Evolutionary conservation across 176 grass and related monocot genomes (phyloP).

Genomic region (Musa itinerans): DNA sequence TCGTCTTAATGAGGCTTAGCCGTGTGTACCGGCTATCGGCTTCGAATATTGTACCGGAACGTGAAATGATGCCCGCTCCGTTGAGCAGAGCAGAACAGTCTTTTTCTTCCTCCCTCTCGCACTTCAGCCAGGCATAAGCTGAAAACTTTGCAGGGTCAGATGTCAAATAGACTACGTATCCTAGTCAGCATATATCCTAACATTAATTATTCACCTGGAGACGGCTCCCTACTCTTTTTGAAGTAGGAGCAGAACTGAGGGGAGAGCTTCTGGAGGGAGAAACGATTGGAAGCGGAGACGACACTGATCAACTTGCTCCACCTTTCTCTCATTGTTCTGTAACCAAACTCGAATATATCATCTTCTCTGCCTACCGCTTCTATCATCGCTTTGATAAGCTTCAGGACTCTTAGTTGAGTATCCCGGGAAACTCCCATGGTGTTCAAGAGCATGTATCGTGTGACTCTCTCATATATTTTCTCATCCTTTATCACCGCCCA

Average conservation of each 20-base stretch:
- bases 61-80: not conserved
- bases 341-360: constrained; percentile 69
- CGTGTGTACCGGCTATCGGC: not conserved
- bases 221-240: constrained; percentile 34
- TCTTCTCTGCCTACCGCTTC: constrained; percentile 29
- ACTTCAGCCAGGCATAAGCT: constrained; percentile 1
- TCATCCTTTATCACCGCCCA: constrained; percentile 77
- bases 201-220: constrained; percentile 43
- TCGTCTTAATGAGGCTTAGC: not conserved
- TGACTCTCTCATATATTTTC: constrained; percentile 29
- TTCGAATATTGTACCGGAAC: not conserved
- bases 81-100: not conserved
- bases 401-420: constrained; percentile 58
- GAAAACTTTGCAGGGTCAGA: not conserved
- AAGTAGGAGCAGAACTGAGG: constrained; percentile 62
- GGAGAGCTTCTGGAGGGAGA: constrained; percentile 56
- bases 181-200: no score
- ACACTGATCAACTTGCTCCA: constrained; percentile 47
- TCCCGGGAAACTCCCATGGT: constrained; percentile 57
- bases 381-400: constrained; percentile 47
- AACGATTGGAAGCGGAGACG: constrained; percentile 36
- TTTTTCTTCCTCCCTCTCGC: not conserved
- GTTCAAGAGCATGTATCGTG: constrained; percentile 12
- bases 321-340: constrained; percentile 24
- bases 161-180: no score